phyloP scores from a whole-genome alignment of 1,284 basidiomycete species.

The Gymnopus androsaceus region DNA sequence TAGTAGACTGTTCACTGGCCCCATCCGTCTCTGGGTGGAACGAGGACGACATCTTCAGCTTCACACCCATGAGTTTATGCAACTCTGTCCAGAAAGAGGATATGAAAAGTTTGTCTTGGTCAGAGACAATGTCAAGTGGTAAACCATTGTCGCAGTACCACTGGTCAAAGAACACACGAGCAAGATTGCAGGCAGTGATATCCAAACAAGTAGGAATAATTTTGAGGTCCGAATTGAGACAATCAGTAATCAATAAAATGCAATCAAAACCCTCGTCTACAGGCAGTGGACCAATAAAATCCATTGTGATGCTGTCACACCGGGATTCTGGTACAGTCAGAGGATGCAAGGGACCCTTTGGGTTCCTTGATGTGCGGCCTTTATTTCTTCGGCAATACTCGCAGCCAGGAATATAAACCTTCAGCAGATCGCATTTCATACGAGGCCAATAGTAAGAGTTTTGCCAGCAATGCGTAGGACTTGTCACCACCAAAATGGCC shows the following conservation, averaged over 20 bases:
- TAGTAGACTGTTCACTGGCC: constrained; percentile 34
- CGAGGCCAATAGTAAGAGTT: constrained; percentile 40
- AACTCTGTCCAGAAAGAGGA: constrained; percentile 29
- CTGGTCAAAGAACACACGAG: constrained; percentile 33
- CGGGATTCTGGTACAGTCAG: constrained; percentile 29
- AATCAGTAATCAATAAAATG: constrained; percentile 43
- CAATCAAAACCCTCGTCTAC: constrained; percentile 28
- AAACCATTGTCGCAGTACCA: constrained; percentile 40
- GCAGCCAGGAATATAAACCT: constrained; percentile 33
- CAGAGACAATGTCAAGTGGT: too few species aligned
- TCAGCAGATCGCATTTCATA: constrained; percentile 32
- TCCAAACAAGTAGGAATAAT: constrained; percentile 32
- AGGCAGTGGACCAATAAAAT: constrained; percentile 38
- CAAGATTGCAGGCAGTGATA: constrained; percentile 33
- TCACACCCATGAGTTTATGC: constrained; percentile 29
- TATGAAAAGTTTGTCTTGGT: constrained; percentile 29
- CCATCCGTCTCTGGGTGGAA: constrained; percentile 43
- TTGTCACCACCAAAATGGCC: constrained; percentile 28
- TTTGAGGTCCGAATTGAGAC: constrained; percentile 35
- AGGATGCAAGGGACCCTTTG: constrained; percentile 33
- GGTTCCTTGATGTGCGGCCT: background rate
- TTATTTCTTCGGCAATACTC: constrained; percentile 37
- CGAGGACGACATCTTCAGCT: constrained; percentile 33
- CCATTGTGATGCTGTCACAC: constrained; percentile 28
- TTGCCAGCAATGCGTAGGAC: constrained; percentile 15